A percentile compares a stretch with the other conserved stretches of the same genome.
Conservation (phyloP, 208 protist genomes). For the Wallacemonas sp. region DNA sequence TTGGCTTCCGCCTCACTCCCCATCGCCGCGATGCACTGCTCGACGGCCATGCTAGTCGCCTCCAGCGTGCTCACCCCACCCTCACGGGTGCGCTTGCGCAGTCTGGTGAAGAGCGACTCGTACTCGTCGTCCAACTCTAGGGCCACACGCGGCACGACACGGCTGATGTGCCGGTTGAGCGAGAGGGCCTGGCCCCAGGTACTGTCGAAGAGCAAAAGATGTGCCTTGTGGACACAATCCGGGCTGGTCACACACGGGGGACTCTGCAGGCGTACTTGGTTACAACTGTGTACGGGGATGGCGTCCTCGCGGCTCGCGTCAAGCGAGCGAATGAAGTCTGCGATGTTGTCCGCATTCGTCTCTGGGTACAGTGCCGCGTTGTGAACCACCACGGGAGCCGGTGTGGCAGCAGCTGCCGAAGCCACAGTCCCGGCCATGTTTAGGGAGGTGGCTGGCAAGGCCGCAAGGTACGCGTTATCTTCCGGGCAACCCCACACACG, state of each 20-base stretch:
- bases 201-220: slow-evolving; percentile 71
- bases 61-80: slow-evolving; percentile 79
- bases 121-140: slow-evolving; percentile 52
- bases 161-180: slow-evolving; percentile 68
- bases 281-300: too few species aligned
- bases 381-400: not conserved
- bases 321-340: not conserved
- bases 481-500: slow-evolving; percentile 70
- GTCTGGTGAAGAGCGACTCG: slow-evolving; percentile 55
- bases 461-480: slow-evolving; percentile 49
- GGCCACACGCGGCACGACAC: slow-evolving; percentile 48
- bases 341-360: not conserved
- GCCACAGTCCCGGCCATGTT: not conserved
- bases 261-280: too few species aligned
- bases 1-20: slow-evolving; percentile 16
- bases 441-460: slow-evolving; percentile 5
- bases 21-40: slow-evolving; percentile 50
- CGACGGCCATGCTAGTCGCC: slow-evolving; percentile 75
- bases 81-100: slow-evolving; percentile 72
- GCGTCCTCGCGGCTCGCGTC: not conserved
- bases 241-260: too few species aligned
- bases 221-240: slow-evolving; percentile 17
- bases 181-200: slow-evolving; percentile 82
- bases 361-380: slow-evolving; percentile 13
- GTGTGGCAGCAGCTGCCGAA: not conserved